These are phyloP conservation scores for Pleurotus sapidus DNA, from an alignment of 768 basidiomycete species.

Conservation along the genomic window DNA sequence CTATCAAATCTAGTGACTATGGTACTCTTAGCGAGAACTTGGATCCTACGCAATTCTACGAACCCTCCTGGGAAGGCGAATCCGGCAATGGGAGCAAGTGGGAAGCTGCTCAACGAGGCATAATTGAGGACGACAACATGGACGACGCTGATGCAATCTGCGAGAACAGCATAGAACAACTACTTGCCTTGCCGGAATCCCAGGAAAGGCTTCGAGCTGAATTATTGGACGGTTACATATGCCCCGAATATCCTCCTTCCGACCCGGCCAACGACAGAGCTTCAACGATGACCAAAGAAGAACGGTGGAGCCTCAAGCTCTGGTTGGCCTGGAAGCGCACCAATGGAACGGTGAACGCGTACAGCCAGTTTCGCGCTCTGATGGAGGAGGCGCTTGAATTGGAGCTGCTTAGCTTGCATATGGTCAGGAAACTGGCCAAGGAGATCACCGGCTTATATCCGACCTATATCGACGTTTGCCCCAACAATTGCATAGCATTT, in stretches of 20 bases:
- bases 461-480: conserved; percentile 20
- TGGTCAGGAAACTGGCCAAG: conserved; percentile 14
- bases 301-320: conserved; percentile 15
- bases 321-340: conserved; percentile 20
- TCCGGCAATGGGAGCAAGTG: too few species aligned
- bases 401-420: conserved; percentile 16
- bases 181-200: background rate
- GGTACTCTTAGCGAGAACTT: too few species aligned
- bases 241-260: background rate
- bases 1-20: too few species aligned
- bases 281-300: conserved; percentile 2
- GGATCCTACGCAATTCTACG: too few species aligned
- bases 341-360: conserved; percentile 22
- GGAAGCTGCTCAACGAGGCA: too few species aligned
- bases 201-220: background rate
- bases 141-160: too few species aligned
- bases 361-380: conserved; percentile 14
- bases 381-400: conserved; percentile 15
- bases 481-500: conserved; percentile 22
- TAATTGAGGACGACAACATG: too few species aligned
- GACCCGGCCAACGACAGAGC: background rate
- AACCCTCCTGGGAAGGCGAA: too few species aligned
- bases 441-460: conserved; percentile 15
- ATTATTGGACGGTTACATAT: background rate
- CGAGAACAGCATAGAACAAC: too few species aligned